These are phyloP conservation scores for Aspergillus sp. DNA, from an alignment of 2,329 filamentous ascomycete species.

Conservation along the genomic window DNA sequence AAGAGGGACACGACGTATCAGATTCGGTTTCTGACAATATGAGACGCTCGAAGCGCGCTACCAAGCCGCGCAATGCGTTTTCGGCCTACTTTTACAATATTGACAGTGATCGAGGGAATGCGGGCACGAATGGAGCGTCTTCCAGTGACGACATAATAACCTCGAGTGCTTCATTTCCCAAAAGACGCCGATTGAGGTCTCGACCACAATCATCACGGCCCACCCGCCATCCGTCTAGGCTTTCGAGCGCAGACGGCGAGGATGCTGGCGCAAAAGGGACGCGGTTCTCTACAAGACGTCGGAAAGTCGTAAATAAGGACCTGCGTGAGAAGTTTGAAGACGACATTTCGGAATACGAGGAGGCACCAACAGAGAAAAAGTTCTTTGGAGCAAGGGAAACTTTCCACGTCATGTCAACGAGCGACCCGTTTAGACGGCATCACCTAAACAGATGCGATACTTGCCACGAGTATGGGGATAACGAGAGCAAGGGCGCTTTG, in stretches of 20 bases:
- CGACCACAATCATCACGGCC: constrained; percentile 4
- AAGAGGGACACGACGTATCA: constrained; percentile 5
- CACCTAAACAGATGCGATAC: constrained; percentile 66
- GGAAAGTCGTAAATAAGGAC: constrained; percentile 22
- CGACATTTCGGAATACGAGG: constrained; percentile 31
- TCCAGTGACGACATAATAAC: constrained; percentile 18
- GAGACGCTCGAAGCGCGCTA: constrained; percentile 5
- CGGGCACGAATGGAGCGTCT: constrained; percentile 1
- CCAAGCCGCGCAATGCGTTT: constrained; percentile 8
- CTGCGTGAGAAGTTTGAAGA: constrained; percentile 37
- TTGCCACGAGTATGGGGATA: constrained; percentile 51
- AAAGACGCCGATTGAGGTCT: constrained; percentile 8
- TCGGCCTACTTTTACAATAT: constrained; percentile 10
- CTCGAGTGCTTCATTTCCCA: constrained; percentile 5
- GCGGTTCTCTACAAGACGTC: constrained; percentile 23
- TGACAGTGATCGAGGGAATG: constrained; percentile 12
- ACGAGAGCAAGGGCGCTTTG: constrained; percentile 55
- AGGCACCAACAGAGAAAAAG: constrained; percentile 36
- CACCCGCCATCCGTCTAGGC: constrained; percentile 4
- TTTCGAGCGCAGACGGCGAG: constrained; percentile 8
- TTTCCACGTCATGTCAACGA: constrained; percentile 54
- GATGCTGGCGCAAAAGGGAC: constrained; percentile 8
- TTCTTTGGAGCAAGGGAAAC: constrained; percentile 59
- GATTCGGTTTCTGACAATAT: constrained; percentile 2
- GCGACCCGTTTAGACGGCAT: constrained; percentile 57